Base-by-base conservation (phyloP, 345 rosid genomes). In the Combretum micranthum region DNA sequence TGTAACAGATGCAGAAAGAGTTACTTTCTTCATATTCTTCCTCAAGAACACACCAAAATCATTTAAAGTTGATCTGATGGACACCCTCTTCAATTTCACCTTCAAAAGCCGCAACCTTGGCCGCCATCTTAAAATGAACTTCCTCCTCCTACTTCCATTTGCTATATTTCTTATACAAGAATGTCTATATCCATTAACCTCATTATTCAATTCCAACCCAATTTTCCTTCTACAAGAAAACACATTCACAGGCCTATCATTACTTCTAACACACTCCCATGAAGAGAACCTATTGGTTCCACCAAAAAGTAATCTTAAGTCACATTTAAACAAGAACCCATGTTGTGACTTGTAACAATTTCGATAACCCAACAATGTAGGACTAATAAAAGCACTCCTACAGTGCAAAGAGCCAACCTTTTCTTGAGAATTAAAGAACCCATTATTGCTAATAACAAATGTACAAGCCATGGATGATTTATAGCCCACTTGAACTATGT, bases 51-150 rank as follows among this genome's bases (percentile, higher is more conserved):
- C 16, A 17, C 70, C 66, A 26, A 83, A 64, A 69, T 71, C 82
- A 32, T 79, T 70, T 50, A 86, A 55, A 53, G 69, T 59, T 32
- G 87, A 79, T 71, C 78, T 78, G 54, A 72, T 55, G 3, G 81
- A 71, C 55, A 83, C 66, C 49, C 86, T 80, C 64, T 77, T 78
- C 74, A 83, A 64, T 61, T 75, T 72, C 20, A 57, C 64, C 2
- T 63, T 69, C 53, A 93, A 64, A 42, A 85, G 75, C 21, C 93
- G 63, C 71, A 93, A 68, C 63, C 97, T 70, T 3, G 97, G 86
- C 26, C 89, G 70, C 69, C 88, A 64, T 69, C 99, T 80, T 44
- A 84, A 56, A 0, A 83, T 76, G 60, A 83, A 78, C 55, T 68
- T 78, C 74, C 64, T 80, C 18, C 76, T 69, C 67, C 64, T 46